phyloP scores from a whole-genome alignment of 306 rosid species.

The Ochetophila trinervis region DNA sequence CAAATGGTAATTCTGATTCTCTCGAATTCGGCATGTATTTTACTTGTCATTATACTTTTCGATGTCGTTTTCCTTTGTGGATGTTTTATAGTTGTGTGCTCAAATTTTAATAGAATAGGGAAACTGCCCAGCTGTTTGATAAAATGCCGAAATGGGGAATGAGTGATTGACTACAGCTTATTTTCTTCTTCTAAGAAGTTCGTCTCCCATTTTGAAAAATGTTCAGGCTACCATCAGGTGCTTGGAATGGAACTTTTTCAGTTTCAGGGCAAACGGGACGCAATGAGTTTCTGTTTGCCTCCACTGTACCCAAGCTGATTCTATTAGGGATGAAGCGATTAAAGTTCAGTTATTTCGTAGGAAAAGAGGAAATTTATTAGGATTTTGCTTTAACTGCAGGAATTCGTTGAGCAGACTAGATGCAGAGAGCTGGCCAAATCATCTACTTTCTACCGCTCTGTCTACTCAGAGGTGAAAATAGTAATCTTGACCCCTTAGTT shows the following conservation, averaged over 20 bases:
- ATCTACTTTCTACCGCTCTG: slow-evolving; percentile 23
- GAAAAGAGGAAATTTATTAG: no score
- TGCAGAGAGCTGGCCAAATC: slow-evolving; percentile 20
- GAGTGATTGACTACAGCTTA: background rate
- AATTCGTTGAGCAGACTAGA: slow-evolving; percentile 17
- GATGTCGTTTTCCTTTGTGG: background rate
- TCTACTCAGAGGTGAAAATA: slow-evolving; percentile 33
- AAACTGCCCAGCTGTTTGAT: background rate
- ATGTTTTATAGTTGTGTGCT: background rate
- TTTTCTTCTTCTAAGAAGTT: background rate
- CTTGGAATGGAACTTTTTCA: no score
- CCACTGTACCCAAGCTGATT: no score
- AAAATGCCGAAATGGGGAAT: background rate
- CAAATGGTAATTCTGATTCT: slow-evolving; percentile 1
- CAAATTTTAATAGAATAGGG: background rate
- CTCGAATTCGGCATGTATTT: background rate
- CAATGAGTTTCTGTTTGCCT: background rate
- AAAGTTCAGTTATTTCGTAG: no score
- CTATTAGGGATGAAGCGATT: no score
- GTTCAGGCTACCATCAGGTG: background rate
- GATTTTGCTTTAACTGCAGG: slow-evolving; percentile 8
- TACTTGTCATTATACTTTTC: background rate
- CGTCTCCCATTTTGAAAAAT: background rate
- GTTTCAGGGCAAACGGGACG: no score
- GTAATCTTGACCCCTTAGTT: background rate